A percentile compares a stretch with the other conserved stretches of the same genome.
phyloP scores from a whole-genome alignment of 768 basidiomycete genomes.

The Phylloporus arenicola region DNA sequence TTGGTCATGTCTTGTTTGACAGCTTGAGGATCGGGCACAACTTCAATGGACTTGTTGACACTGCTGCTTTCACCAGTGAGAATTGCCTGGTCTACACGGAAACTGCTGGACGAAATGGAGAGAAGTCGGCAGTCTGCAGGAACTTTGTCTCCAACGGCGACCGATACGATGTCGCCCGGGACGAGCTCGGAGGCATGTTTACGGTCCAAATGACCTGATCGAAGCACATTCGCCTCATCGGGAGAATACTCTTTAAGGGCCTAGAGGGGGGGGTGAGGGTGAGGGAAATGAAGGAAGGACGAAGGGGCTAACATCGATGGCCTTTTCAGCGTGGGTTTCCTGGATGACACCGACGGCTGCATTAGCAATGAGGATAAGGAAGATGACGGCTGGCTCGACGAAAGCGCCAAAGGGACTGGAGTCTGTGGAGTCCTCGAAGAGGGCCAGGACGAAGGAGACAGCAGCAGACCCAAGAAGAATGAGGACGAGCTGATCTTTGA shows the following conservation, averaged over 20 bases:
- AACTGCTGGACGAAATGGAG: conserved; percentile 87
- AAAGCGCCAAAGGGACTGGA: conserved; percentile 75
- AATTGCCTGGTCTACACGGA: conserved; percentile 94
- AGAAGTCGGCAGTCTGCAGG: conserved; percentile 92
- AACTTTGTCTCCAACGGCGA: conserved; percentile 92
- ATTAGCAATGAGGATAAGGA: conserved; percentile 93
- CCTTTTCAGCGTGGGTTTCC: conserved; percentile 92
- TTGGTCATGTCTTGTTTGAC: conserved; percentile 99
- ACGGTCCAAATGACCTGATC: conserved; percentile 60
- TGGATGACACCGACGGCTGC: conserved; percentile 97
- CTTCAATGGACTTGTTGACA: conserved; percentile 72
- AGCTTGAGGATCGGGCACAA: conserved; percentile 67
- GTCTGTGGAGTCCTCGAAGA: conserved; percentile 74
- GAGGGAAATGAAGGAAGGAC: background rate
- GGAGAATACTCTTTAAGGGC: conserved; percentile 96
- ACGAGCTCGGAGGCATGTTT: conserved; percentile 88
- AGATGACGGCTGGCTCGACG: conserved; percentile 91
- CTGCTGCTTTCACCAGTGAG: conserved; percentile 91
- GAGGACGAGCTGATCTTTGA: conserved; percentile 97
- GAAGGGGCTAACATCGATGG: conserved; percentile 78
- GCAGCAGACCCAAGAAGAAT: conserved; percentile 93
- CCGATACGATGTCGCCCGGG: conserved; percentile 87
- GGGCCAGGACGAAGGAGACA: conserved; percentile 86
- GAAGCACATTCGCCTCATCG: conserved; percentile 88
- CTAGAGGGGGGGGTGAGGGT: conserved; percentile 37